phyloP scores from a whole-genome alignment of 495 filamentous ascomycete genomes.

The Penicillium paradoxum region DNA sequence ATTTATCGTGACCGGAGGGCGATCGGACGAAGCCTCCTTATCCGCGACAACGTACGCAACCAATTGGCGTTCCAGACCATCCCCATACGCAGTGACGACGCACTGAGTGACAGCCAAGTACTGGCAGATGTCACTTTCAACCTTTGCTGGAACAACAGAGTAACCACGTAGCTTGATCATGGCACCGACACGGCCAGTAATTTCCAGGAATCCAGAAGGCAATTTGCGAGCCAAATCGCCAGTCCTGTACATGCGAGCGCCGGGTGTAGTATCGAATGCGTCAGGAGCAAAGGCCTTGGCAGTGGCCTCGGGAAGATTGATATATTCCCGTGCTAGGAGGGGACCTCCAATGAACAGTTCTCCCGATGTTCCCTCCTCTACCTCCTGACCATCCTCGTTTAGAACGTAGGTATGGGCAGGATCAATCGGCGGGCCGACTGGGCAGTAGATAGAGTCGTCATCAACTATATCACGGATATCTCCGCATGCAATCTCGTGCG shows the following conservation, averaged over 20 bases:
- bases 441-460: constrained; percentile 49
- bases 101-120: constrained; percentile 57
- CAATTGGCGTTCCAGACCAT: constrained; percentile 59
- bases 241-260: constrained; percentile 68
- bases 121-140: constrained; percentile 60
- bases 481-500: constrained; percentile 67
- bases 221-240: constrained; percentile 75
- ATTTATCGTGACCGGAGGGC: constrained; percentile 52
- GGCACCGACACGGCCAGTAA: constrained; percentile 70
- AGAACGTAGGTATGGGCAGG: constrained; percentile 56
- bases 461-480: constrained; percentile 60
- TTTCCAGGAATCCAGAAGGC: constrained; percentile 67
- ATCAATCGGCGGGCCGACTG: constrained; percentile 58
- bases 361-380: constrained; percentile 62
- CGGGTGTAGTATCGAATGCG: constrained; percentile 46
- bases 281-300: constrained; percentile 61
- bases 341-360: constrained; percentile 79
- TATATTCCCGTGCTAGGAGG: constrained; percentile 74
- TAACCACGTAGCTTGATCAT: constrained; percentile 82
- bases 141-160: constrained; percentile 73
- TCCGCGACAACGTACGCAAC: constrained; percentile 65
- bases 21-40: constrained; percentile 45
- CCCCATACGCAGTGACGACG: constrained; percentile 56
- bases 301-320: constrained; percentile 78
- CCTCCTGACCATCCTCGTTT: constrained; percentile 49